A percentile compares a stretch with the other conserved stretches of the same genome.
Conservation (phyloP, 495 filamentous ascomycete genomes). For the Penicillium atrosanguineum region DNA sequence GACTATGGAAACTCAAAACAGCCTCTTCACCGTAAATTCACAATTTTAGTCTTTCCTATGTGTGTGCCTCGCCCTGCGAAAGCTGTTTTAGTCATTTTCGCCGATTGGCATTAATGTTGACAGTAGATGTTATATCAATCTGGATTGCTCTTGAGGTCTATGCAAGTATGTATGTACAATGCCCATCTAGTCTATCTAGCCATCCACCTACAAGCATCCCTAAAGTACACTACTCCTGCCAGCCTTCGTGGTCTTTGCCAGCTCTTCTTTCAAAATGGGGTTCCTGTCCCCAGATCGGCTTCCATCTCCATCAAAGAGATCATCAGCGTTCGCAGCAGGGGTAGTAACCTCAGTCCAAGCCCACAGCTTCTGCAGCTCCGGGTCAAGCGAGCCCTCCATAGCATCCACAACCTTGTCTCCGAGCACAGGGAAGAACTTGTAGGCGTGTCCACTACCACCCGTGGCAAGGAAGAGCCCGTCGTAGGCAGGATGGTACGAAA, state of each 20-base stretch:
- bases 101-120: too few species aligned
- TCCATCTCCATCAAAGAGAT: constrained; percentile 52
- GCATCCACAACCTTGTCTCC: constrained; percentile 75
- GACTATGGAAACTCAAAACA: not conserved
- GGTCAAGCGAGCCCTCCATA: constrained; percentile 54
- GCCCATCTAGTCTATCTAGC: not conserved
- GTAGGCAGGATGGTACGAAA: constrained; percentile 70
- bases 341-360: constrained; percentile 46
- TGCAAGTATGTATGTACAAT: not conserved
- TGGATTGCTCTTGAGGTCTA: not conserved
- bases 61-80: too few species aligned
- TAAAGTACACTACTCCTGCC: constrained; percentile 26
- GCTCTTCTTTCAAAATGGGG: constrained; percentile 36
- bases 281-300: constrained; percentile 29
- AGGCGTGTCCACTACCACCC: constrained; percentile 82
- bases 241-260: constrained; percentile 37
- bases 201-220: not conserved
- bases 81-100: too few species aligned
- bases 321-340: constrained; percentile 28
- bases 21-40: not conserved
- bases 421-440: constrained; percentile 85
- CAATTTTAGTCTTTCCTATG: too few species aligned
- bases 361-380: constrained; percentile 65
- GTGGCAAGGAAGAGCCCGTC: constrained; percentile 74
- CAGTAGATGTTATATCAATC: not conserved